Conservation (phyloP, 768 basidiomycete genomes). For the Trametes cinnabarina region DNA sequence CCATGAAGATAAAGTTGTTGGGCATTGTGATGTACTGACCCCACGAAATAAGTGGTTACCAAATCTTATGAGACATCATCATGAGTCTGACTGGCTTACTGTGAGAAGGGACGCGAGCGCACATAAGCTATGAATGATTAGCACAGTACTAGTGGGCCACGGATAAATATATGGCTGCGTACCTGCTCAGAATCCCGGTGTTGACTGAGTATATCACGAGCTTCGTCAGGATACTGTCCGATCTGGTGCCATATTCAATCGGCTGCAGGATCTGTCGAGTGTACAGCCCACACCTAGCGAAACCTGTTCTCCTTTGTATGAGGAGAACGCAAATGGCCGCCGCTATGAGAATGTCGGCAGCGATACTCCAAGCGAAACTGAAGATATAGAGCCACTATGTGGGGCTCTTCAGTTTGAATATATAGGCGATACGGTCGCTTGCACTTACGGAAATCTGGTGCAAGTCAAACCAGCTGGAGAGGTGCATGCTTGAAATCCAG, state of each 20-base stretch:
- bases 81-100: not conserved
- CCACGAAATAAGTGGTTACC: not conserved
- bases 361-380: not conserved
- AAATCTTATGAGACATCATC: rapidly evolving
- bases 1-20: not conserved
- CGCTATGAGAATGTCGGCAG: not conserved
- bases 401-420: too few relatives aligned
- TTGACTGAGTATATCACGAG: not conserved
- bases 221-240: not conserved
- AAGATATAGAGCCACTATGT: not conserved
- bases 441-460: not conserved
- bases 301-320: not conserved
- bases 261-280: too few relatives aligned
- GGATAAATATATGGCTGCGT: too few relatives aligned
- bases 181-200: not conserved
- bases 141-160: too few relatives aligned
- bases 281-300: not conserved
- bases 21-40: not conserved
- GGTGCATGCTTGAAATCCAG: not conserved
- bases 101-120: not conserved
- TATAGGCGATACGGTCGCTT: not conserved
- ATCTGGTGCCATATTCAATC: not conserved
- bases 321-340: not conserved
- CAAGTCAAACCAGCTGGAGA: not conserved
- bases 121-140: not conserved